These are phyloP conservation scores for Leishmania arabica DNA, from an alignment of 208 protist species.

Conservation along the genomic window DNA sequence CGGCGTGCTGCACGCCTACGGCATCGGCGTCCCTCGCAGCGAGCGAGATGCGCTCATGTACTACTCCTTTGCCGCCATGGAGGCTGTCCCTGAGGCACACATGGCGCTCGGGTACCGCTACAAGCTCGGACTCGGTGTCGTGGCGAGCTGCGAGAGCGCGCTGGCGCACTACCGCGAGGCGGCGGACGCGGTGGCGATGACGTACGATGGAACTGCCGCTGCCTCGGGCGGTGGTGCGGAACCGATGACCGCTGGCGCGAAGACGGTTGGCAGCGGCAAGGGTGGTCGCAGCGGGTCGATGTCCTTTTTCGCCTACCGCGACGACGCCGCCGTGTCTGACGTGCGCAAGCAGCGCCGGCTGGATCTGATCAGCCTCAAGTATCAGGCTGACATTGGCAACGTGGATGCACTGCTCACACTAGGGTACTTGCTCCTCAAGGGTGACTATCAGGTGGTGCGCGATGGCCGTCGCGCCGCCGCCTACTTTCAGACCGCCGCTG, in stretches of 20 bases:
- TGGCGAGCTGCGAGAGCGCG: constrained; percentile 54
- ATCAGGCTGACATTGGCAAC: constrained; percentile 53
- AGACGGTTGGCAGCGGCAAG: constrained; percentile 19
- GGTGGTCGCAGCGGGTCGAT: constrained; percentile 5
- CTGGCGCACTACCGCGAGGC: constrained; percentile 67
- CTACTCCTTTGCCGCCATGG: constrained; percentile 80
- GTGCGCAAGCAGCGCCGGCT: constrained; percentile 20
- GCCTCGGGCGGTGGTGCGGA: constrained; percentile 8
- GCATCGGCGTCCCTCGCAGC: constrained; percentile 66
- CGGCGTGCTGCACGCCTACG: constrained; percentile 77
- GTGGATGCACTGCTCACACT: constrained; percentile 51
- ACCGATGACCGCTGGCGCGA: constrained; percentile 3
- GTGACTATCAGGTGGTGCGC: constrained; percentile 44
- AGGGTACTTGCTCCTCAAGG: constrained; percentile 64
- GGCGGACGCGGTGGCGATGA: constrained; percentile 75
- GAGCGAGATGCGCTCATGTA: constrained; percentile 71
- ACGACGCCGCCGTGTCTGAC: constrained; percentile 22
- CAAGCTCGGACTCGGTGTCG: constrained; percentile 56
- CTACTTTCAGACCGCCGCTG: constrained; percentile 51
- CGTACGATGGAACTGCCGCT: constrained; percentile 45
- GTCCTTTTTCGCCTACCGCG: constrained; percentile 34
- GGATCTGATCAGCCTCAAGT: constrained; percentile 50
- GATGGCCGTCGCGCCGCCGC: constrained; percentile 40
- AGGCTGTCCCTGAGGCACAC: constrained; percentile 69
- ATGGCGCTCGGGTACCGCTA: constrained; percentile 84